Evolutionary conservation across 1,139 yeast genomes (phyloP).

Genomic region (Citeromyces hawaiiensis): DNA sequence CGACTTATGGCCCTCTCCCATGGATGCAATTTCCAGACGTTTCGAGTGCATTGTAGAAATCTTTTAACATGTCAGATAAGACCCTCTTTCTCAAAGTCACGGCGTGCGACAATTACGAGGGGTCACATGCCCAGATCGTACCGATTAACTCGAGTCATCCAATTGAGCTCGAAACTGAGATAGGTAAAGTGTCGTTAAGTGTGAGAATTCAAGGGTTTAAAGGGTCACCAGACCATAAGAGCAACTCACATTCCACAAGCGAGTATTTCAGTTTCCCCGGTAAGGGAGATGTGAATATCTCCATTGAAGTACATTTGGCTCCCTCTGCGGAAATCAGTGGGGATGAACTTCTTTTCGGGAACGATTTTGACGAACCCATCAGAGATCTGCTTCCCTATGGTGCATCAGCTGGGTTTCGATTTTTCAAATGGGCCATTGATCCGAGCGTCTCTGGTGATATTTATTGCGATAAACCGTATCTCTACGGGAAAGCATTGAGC

Average conservation of each 20-base stretch:
- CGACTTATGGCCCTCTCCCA: too few species aligned
- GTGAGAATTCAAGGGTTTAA: constrained; percentile 31
- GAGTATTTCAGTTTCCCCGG: constrained; percentile 15
- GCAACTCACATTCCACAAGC: constrained; percentile 22
- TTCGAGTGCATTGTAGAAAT: too few species aligned
- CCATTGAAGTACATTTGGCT: constrained; percentile 18
- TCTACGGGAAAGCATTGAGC: constrained; percentile 49
- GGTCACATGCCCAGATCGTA: constrained; percentile 19
- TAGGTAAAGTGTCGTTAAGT: constrained; percentile 23
- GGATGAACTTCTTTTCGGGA: constrained; percentile 46
- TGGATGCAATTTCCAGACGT: too few species aligned
- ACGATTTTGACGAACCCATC: constrained; percentile 52
- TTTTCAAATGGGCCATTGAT: constrained; percentile 33
- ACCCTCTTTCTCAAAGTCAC: constrained; percentile 13
- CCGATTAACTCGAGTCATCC: constrained; percentile 31
- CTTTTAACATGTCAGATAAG: too few species aligned
- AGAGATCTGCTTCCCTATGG: constrained; percentile 51
- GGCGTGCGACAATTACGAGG: constrained; percentile 20
- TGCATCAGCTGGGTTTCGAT: constrained; percentile 32
- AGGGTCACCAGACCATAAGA: constrained; percentile 26
- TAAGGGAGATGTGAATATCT: constrained; percentile 3
- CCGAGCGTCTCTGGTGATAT: constrained; percentile 55
- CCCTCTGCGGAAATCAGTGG: constrained; percentile 34
- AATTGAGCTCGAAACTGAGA: constrained; percentile 21
- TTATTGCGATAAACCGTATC: constrained; percentile 41